phyloP scores from a whole-genome alignment of 768 basidiomycete species.

The Trametes meyenii region DNA sequence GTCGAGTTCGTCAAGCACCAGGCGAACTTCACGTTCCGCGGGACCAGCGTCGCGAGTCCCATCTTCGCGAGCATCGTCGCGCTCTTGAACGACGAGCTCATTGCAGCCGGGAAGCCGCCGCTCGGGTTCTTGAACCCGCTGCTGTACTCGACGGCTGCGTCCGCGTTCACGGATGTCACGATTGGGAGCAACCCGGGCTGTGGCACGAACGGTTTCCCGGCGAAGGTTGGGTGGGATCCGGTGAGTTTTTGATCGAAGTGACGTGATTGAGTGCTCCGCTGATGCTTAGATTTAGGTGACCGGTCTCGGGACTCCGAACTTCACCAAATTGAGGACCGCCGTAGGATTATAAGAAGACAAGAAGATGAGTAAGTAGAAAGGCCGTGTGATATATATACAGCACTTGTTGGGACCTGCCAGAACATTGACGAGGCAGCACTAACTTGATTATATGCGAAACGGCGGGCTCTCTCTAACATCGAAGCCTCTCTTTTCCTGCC shows the following conservation, averaged over 20 bases:
- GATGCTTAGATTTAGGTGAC: background rate
- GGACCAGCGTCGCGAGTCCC: constrained; percentile 37
- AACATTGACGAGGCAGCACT: too few species aligned
- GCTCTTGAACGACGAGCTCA: constrained; percentile 38
- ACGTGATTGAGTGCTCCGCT: background rate
- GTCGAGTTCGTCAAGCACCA: constrained; percentile 31
- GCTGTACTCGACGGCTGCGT: constrained; percentile 27
- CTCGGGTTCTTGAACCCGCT: constrained; percentile 43
- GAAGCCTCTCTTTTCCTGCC: too few species aligned
- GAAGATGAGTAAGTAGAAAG: too few species aligned
- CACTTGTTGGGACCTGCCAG: too few species aligned
- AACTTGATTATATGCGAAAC: too few species aligned
- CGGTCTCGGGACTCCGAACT: constrained; percentile 1
- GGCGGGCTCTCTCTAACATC: too few species aligned
- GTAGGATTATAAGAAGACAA: too few species aligned
- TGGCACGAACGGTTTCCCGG: constrained; percentile 37
- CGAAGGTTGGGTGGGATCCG: constrained; percentile 35
- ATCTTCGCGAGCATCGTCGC: constrained; percentile 38
- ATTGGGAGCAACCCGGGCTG: constrained; percentile 41
- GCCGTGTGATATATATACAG: too few species aligned
- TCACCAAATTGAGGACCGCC: background rate
- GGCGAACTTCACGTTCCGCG: constrained; percentile 26
- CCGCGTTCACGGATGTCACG: constrained; percentile 40
- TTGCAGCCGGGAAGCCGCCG: constrained; percentile 30
- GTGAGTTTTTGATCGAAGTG: constrained; percentile 23